Evolutionary conservation across 2,329 filamentous ascomycete genomes (phyloP).

Genomic region (Paecilomyces formosus): DNA sequence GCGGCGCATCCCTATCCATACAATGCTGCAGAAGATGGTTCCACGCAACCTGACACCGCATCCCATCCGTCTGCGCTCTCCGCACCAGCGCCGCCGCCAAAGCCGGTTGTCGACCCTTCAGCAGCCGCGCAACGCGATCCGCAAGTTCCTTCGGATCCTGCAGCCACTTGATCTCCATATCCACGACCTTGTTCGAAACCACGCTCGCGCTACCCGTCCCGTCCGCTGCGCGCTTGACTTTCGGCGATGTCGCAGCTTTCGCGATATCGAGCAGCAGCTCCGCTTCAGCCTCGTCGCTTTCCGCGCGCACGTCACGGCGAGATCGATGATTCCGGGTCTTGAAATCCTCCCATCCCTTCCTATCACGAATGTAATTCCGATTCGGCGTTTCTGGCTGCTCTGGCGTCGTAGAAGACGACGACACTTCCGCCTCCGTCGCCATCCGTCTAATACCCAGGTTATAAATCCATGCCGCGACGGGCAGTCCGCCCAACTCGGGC

Average conservation of each 20-base stretch:
- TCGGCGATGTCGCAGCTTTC: slow-evolving; percentile 2
- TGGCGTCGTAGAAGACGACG: neutral
- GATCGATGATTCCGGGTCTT: neutral
- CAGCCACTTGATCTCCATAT: slow-evolving; percentile 55
- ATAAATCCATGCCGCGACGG: neutral
- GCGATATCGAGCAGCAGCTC: slow-evolving; percentile 10
- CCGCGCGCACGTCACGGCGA: neutral
- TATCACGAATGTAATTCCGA: neutral
- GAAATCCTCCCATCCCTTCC: slow-evolving; percentile 3
- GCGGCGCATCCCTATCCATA: slow-evolving; percentile 54
- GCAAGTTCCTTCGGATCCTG: slow-evolving; percentile 67
- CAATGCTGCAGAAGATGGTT: slow-evolving; percentile 74
- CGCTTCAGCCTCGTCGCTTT: neutral
- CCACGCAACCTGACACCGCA: slow-evolving; percentile 70
- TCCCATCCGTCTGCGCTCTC: slow-evolving; percentile 54
- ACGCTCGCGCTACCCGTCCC: slow-evolving; percentile 2
- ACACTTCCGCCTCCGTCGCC: neutral
- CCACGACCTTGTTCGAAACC: slow-evolving; percentile 23
- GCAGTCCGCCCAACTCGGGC: neutral
- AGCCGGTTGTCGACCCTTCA: slow-evolving; percentile 54
- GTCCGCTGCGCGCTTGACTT: neutral
- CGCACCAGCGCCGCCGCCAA: slow-evolving; percentile 64
- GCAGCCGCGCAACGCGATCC: slow-evolving; percentile 54
- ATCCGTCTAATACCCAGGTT: neutral
- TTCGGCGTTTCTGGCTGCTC: neutral